Conservation (phyloP, 106 monocot species). For the Posidonia australis region DNA sequence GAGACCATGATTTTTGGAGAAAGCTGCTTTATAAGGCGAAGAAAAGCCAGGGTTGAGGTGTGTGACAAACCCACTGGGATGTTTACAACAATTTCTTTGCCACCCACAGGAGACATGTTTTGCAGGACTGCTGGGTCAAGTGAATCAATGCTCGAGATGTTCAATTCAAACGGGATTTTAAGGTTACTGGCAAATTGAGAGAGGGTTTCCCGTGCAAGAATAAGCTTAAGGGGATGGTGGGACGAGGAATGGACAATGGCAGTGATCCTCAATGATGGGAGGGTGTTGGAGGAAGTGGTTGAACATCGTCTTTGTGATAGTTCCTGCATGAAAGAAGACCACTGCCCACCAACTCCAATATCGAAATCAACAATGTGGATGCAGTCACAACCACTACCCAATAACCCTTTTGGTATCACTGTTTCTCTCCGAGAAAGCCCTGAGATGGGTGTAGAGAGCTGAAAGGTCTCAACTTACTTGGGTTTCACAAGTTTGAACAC, state of each 20-base stretch:
- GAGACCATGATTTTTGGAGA: too few relatives aligned
- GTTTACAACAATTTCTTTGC: conserved; percentile 67
- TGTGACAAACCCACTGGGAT: conserved; percentile 37
- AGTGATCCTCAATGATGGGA: conserved; percentile 43
- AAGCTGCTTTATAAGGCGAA: too few relatives aligned
- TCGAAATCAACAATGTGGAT: conserved; percentile 92
- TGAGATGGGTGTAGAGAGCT: too few relatives aligned
- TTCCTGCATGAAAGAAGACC: conserved; percentile 91
- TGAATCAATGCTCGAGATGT: conserved; percentile 41
- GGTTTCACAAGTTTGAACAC: too few relatives aligned
- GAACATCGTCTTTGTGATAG: conserved; percentile 44
- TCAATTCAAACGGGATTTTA: conserved; percentile 66
- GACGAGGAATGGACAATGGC: conserved; percentile 47
- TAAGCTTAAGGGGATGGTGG: conserved; percentile 62
- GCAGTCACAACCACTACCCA: conserved; percentile 20
- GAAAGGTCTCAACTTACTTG: too few relatives aligned
- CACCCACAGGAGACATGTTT: conserved; percentile 8
- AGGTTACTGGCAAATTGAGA: conserved; percentile 59
- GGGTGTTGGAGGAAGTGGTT: conserved; percentile 1
- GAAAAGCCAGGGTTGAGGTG: conserved; percentile 20
- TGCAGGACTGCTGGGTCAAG: conserved; percentile 43
- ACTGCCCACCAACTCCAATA: conserved; percentile 74
- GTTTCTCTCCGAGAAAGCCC: conserved; percentile 69
- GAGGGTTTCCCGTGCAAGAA: conserved; percentile 63
- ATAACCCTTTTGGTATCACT: too few relatives aligned